Percentiles rank a stretch among this genome's conserved stretches.
Evolutionary conservation across 2,329 filamentous ascomycete species (phyloP).

Genomic region (Aspergillus quadricinctus): DNA sequence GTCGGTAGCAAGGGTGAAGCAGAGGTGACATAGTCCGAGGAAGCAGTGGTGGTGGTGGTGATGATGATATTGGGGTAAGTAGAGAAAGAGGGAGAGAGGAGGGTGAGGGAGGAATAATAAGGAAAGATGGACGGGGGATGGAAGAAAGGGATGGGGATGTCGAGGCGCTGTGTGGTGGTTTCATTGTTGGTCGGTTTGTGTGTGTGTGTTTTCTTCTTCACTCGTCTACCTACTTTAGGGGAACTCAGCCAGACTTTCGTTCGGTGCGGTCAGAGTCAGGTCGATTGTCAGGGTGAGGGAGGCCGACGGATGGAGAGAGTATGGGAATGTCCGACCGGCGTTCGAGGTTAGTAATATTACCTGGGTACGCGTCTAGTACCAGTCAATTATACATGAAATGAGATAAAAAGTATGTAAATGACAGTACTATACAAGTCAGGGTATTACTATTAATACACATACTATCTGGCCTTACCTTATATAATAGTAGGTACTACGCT

Average conservation of each 20-base stretch:
- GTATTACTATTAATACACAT: neutral
- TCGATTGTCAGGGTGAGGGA: constrained; percentile 8
- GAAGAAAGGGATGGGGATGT: constrained; percentile 24
- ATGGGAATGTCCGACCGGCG: neutral
- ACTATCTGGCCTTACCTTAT: neutral
- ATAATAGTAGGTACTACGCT: neutral
- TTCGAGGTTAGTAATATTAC: neutral
- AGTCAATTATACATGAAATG: neutral
- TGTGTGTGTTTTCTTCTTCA: constrained; percentile 20
- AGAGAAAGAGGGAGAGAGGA: constrained; percentile 14
- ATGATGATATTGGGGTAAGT: constrained; percentile 15
- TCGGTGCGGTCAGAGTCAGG: constrained; percentile 12
- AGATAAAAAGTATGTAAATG: neutral
- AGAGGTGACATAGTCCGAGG: constrained; percentile 30
- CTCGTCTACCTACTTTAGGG: constrained; percentile 16
- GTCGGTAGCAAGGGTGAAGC: constrained; percentile 18
- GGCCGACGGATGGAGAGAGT: constrained; percentile 1
- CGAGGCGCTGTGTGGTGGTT: constrained; percentile 22
- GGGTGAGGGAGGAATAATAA: constrained; percentile 3
- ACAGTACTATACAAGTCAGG: neutral
- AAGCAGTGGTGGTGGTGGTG: constrained; percentile 13
- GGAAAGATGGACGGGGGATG: constrained; percentile 20
- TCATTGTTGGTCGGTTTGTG: constrained; percentile 22
- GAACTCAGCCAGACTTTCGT: constrained; percentile 19
- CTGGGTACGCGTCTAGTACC: constrained; percentile 1